These are phyloP conservation scores for Chiua virens DNA, from an alignment of 768 basidiomycete genomes.

Conservation along the genomic window DNA sequence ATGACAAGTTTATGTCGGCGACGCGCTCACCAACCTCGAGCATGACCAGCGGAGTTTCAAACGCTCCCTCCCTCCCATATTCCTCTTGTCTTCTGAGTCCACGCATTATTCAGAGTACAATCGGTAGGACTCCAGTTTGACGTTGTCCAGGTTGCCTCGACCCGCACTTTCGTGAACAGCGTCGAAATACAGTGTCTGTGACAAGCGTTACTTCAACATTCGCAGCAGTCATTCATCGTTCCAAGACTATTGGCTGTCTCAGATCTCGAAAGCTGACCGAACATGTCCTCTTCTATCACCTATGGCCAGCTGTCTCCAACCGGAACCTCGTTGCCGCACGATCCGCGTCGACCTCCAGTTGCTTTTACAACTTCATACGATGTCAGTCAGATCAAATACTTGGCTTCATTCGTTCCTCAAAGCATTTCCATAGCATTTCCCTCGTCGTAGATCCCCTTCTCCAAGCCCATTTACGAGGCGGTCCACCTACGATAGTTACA, in stretches of 20 bases:
- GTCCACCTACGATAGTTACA: constrained; percentile 53
- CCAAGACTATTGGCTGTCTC: constrained; percentile 8
- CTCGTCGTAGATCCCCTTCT: constrained; percentile 50
- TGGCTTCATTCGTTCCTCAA: constrained; percentile 18
- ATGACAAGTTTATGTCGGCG: constrained; percentile 18
- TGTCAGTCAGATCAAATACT: constrained; percentile 30
- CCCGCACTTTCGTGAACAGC: constrained; percentile 4
- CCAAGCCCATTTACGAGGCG: constrained; percentile 45
- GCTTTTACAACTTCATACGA: constrained; percentile 28
- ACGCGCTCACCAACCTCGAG: constrained; percentile 11
- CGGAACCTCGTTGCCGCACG: constrained; percentile 22
- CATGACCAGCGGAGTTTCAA: constrained; percentile 34
- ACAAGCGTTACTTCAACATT: constrained; percentile 4
- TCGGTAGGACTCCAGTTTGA: constrained; percentile 4
- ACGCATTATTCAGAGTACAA: constrained; percentile 6
- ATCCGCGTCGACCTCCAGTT: constrained; percentile 29
- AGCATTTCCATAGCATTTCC: constrained; percentile 22
- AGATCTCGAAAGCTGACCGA: constrained; percentile 1
- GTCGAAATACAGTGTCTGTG: not conserved
- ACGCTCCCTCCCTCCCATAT: constrained; percentile 23
- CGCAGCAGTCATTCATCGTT: constrained; percentile 1
- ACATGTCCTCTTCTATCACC: constrained; percentile 29
- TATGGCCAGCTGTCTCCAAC: constrained; percentile 28
- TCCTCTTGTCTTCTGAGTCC: constrained; percentile 15
- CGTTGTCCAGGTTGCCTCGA: constrained; percentile 1